Evolutionary conservation across 306 rosid species (phyloP).

Genomic region (Quercus ilex): DNA sequence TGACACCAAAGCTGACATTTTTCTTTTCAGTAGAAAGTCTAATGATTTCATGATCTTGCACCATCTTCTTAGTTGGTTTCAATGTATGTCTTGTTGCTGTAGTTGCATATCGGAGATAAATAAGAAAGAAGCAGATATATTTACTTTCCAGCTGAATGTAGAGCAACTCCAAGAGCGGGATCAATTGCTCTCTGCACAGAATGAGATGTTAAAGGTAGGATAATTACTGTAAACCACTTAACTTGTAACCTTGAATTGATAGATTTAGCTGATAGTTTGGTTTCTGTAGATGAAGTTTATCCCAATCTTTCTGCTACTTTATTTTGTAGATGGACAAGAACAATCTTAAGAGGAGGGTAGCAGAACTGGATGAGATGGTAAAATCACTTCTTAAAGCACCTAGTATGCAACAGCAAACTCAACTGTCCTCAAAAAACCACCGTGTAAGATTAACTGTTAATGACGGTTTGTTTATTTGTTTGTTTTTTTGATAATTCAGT

Average conservation of each 20-base stretch:
- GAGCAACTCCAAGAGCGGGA: slow-evolving; percentile 76
- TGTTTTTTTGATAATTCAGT: too few species aligned
- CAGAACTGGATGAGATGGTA: slow-evolving; percentile 77
- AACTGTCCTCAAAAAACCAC: slow-evolving; percentile 36
- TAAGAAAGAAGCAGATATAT: slow-evolving; percentile 55
- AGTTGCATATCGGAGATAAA: slow-evolving; percentile 61
- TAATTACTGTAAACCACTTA: not conserved
- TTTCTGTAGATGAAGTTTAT: not conserved
- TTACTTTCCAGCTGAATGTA: slow-evolving; percentile 49
- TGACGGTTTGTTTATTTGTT: too few species aligned
- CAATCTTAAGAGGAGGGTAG: slow-evolving; percentile 58
- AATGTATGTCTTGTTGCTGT: slow-evolving; percentile 22
- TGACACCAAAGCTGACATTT: not conserved
- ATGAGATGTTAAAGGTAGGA: slow-evolving; percentile 79
- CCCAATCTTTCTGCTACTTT: slow-evolving; percentile 16
- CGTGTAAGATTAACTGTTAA: too few species aligned
- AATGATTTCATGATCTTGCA: not conserved
- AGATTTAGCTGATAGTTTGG: not conserved
- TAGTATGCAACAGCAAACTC: slow-evolving; percentile 30
- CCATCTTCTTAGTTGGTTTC: slow-evolving; percentile 3
- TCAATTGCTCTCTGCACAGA: slow-evolving; percentile 82
- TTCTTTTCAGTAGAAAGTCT: not conserved
- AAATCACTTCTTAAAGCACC: slow-evolving; percentile 46
- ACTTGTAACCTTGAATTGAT: not conserved
- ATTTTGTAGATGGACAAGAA: slow-evolving; percentile 67